Conservation (phyloP, 352 stramenopile genomes). For the Globisporangium nodosum region DNA sequence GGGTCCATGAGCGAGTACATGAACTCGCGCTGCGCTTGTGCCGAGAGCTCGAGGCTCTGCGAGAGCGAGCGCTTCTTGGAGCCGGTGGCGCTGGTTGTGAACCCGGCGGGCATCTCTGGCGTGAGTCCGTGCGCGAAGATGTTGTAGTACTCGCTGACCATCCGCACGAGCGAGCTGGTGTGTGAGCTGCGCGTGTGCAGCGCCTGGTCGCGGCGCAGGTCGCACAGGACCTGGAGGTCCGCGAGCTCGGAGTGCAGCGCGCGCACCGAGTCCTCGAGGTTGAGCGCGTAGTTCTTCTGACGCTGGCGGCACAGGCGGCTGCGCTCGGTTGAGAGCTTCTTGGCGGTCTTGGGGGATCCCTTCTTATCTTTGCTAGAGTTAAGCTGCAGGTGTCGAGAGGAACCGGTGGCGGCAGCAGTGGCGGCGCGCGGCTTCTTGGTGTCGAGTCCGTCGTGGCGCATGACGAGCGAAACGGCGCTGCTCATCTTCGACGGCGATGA, state of each 20-base stretch:
- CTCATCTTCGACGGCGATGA: background rate
- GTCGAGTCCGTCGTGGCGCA: background rate
- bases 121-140: constrained; percentile 11
- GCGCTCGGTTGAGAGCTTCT: constrained; percentile 19
- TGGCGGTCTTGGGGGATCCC: background rate
- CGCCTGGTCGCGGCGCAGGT: constrained; percentile 11
- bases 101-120: background rate
- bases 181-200: constrained; percentile 6
- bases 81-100: background rate
- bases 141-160: constrained; percentile 12
- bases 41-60: constrained; percentile 13
- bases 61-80: constrained; percentile 23
- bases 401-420: no score
- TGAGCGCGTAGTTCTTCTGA: constrained; percentile 15
- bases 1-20: constrained; percentile 36
- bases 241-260: constrained; percentile 4
- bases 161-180: constrained; percentile 6
- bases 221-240: constrained; percentile 3
- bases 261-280: constrained; percentile 9
- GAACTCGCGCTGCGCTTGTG: constrained; percentile 33
- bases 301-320: constrained; percentile 18
- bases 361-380: background rate
- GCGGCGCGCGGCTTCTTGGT: background rate
- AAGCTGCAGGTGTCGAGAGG: no score
- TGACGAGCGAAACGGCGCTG: background rate